Evolutionary conservation across 139 green algal species (phyloP), one percentile per base, ranked within the genome.

Genomic region (Klebsormidium nitens): DNA sequence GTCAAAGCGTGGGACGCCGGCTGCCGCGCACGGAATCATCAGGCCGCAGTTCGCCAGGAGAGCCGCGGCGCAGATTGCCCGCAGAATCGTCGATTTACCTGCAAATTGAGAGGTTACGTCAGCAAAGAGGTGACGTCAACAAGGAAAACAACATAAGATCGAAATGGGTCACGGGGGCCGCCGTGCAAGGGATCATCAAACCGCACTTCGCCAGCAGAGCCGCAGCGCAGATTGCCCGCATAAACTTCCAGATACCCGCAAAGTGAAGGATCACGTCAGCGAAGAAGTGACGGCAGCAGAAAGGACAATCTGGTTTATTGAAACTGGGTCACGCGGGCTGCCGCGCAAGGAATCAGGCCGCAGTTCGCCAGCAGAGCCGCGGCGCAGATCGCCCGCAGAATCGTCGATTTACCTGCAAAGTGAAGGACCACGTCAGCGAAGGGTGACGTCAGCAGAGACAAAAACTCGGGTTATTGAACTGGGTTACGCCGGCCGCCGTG

Each of bases 361-460:
- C 86, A 91, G 5, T 64, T 78, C 2, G 75, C 90, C 49, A 96
- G 84, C 78, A 98, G 80, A 32, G 86, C 82, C 1, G 84, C 81
- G 0, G 91, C 87, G 11, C 69, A 80, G 1, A 87, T 59, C 0
- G 71, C 81, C 23, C 93, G 86, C 47, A 96, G 80, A 11, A 96
- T 68, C 0, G 91, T 97, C 38, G 81, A 91, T 80, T 97, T 97
- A 71, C 92, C 91, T 72, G 87, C 91, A n/a, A 87, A 95, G 42
- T 14, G n/a, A n/a, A n/a, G n/a, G n/a, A n/a, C n/a, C n/a, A n/a
- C n/a, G 11, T 8, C 17, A 23, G 55, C 11, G 55, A 8, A 8
- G 14, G 11, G 55, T 36, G 55, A 36, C 14, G 55, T 36, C 46
- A 55, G 46, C 19, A 23, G 46, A 23, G 46, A 55, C 46, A 23